These are phyloP conservation scores for Metschnikowia bowlesiae DNA, from an alignment of 805 yeast genomes.

Conservation along the genomic window DNA sequence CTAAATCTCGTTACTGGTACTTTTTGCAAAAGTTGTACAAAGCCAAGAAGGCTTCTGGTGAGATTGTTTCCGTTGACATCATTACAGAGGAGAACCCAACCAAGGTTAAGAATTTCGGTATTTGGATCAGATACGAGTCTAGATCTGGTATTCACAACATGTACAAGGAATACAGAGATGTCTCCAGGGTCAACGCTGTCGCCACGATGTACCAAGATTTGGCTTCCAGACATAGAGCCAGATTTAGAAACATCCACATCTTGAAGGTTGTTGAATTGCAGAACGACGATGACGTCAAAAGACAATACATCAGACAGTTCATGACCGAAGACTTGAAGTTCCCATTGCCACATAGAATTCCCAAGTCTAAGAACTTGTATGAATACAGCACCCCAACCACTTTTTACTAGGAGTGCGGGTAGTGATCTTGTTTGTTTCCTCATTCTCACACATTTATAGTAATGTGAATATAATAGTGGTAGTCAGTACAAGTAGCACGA, in stretches of 20 bases:
- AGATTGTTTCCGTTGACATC: slow-evolving; percentile 88
- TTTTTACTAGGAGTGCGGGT: slow-evolving; percentile 66
- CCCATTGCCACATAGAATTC: slow-evolving; percentile 99
- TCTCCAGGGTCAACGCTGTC: slow-evolving; percentile 98
- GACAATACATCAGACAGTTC: slow-evolving; percentile 98
- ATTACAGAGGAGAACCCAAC: slow-evolving; percentile 96
- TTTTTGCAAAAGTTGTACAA: slow-evolving; percentile 98
- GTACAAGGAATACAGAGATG: slow-evolving; percentile 99
- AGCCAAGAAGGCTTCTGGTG: slow-evolving; percentile 99
- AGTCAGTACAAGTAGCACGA: slow-evolving; percentile 1
- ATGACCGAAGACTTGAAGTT: slow-evolving; percentile 91
- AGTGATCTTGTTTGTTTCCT: neutral
- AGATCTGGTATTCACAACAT: slow-evolving; percentile 99
- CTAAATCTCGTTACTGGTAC: slow-evolving; percentile 99
- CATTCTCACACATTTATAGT: slow-evolving; percentile 14
- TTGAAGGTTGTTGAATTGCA: slow-evolving; percentile 98
- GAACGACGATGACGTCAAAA: slow-evolving; percentile 96
- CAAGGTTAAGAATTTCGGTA: slow-evolving; percentile 99
- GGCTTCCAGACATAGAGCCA: slow-evolving; percentile 99
- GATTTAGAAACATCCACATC: slow-evolving; percentile 99
- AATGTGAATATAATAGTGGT: slow-evolving; percentile 14
- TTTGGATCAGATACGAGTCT: slow-evolving; percentile 99
- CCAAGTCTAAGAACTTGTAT: slow-evolving; percentile 82
- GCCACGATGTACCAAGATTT: slow-evolving; percentile 98
- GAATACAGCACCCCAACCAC: slow-evolving; percentile 94